Percentiles rank a stretch among this genome's conserved stretches.
These are phyloP conservation scores for Diaporthe amygdali DNA, from an alignment of 2,329 filamentous ascomycete genomes.

Conservation along the genomic window DNA sequence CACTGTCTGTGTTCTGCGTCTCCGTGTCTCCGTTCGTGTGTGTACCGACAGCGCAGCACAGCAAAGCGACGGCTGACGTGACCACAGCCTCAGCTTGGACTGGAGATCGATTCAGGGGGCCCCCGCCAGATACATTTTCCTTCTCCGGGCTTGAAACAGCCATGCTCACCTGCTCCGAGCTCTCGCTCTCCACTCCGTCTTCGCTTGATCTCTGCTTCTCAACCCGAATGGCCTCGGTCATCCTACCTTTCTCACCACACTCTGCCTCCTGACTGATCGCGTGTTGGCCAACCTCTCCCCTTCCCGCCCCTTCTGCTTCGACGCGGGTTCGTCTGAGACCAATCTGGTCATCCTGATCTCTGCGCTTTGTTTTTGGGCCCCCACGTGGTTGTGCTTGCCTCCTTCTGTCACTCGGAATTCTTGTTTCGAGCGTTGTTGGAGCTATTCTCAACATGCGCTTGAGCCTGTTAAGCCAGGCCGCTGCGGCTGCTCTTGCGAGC, in stretches of 20 bases:
- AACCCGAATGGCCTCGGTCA: not conserved
- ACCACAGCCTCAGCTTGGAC: constrained; percentile 2
- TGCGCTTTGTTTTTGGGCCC: not conserved
- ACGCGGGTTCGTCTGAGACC: constrained; percentile 23
- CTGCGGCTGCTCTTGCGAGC: constrained; percentile 41
- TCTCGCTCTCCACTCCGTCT: not conserved
- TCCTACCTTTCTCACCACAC: not conserved
- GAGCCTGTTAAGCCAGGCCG: constrained; percentile 37
- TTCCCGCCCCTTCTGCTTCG: not conserved
- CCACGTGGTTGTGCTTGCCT: not conserved
- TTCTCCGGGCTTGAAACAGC: constrained; percentile 8
- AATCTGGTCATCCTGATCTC: not conserved
- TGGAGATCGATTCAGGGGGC: not conserved
- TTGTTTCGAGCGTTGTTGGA: no score
- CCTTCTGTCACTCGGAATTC: not conserved
- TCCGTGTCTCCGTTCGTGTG: not conserved
- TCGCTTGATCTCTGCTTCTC: not conserved
- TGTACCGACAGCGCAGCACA: not conserved
- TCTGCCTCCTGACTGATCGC: not conserved
- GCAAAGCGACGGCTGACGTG: constrained; percentile 2
- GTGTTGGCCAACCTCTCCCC: not conserved
- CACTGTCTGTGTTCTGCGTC: not conserved
- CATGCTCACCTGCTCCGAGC: not conserved
- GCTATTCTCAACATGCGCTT: constrained; percentile 33
- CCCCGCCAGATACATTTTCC: constrained; percentile 7